Conservation (phyloP, 345 rosid genomes). For the Linum lewisii region DNA sequence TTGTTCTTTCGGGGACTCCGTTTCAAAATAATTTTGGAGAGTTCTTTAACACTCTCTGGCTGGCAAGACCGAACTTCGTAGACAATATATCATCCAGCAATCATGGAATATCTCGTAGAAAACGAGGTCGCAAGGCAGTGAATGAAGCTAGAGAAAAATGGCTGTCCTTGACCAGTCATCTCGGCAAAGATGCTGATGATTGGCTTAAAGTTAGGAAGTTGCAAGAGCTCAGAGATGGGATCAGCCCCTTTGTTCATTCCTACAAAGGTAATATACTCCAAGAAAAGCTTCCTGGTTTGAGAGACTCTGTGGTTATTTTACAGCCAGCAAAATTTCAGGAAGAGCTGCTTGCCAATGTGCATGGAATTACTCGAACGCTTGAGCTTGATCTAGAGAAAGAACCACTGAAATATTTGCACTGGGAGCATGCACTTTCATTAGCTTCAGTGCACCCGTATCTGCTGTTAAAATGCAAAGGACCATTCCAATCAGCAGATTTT, state of each 20-base stretch:
- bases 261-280: slow-evolving; percentile 50
- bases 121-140: not conserved
- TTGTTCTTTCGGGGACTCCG: slow-evolving; percentile 76
- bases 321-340: slow-evolving; percentile 35
- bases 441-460: slow-evolving; percentile 62
- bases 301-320: slow-evolving; percentile 44
- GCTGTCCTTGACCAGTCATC: slow-evolving; percentile 23
- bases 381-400: not conserved
- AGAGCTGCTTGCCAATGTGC: slow-evolving; percentile 23
- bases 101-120: not conserved
- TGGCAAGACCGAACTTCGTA: slow-evolving; percentile 39
- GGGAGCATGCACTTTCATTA: slow-evolving; percentile 32
- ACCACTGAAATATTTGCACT: slow-evolving; percentile 4
- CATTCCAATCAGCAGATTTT: slow-evolving; percentile 5
- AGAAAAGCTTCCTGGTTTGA: slow-evolving; percentile 57
- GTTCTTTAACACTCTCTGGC: slow-evolving; percentile 44
- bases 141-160: slow-evolving; percentile 23
- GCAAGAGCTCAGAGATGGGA: slow-evolving; percentile 22
- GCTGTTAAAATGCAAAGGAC: slow-evolving; percentile 8
- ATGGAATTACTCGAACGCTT: not conserved
- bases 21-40: slow-evolving; percentile 75
- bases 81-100: not conserved
- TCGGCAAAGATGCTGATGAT: slow-evolving; percentile 20
- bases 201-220: slow-evolving; percentile 10
- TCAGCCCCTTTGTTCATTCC: slow-evolving; percentile 63